A percentile compares a stretch with the other conserved stretches of the same genome.
Evolutionary conservation across 306 rosid species (phyloP).

Genomic region (Castanopsis chinensis): DNA sequence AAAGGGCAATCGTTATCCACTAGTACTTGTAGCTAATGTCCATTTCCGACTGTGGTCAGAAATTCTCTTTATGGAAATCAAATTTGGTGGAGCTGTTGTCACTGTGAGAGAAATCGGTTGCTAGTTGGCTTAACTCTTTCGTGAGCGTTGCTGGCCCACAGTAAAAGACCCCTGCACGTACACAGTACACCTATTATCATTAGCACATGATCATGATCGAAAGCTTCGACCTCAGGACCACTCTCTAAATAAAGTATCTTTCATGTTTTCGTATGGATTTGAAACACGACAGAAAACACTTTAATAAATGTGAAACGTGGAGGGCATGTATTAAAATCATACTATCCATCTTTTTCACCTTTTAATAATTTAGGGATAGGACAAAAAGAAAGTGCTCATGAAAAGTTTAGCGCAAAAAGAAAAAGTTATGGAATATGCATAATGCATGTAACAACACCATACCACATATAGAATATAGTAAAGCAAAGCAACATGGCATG

Average conservation of each 20-base stretch:
- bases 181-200: background rate
- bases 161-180: slow-evolving; percentile 63
- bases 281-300: background rate
- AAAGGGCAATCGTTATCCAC: slow-evolving; percentile 1
- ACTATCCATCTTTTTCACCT: background rate
- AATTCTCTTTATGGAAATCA: slow-evolving; percentile 57
- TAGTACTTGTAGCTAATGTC: background rate
- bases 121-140: slow-evolving; percentile 40
- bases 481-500: slow-evolving; percentile 35
- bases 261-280: background rate
- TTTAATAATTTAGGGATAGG: background rate
- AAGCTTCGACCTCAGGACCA: no score
- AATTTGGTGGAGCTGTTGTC: slow-evolving; percentile 42
- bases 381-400: background rate
- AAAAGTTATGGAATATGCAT: background rate
- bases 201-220: background rate
- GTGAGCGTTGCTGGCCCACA: slow-evolving; percentile 46
- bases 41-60: slow-evolving; percentile 25
- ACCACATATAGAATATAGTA: no score
- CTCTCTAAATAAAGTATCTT: background rate
- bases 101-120: slow-evolving; percentile 49
- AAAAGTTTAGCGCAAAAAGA: background rate
- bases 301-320: background rate
- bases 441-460: no score
- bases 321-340: background rate